phyloP scores from a whole-genome alignment of 805 yeast genomes.

The Metschnikowia aberdeeniae region DNA sequence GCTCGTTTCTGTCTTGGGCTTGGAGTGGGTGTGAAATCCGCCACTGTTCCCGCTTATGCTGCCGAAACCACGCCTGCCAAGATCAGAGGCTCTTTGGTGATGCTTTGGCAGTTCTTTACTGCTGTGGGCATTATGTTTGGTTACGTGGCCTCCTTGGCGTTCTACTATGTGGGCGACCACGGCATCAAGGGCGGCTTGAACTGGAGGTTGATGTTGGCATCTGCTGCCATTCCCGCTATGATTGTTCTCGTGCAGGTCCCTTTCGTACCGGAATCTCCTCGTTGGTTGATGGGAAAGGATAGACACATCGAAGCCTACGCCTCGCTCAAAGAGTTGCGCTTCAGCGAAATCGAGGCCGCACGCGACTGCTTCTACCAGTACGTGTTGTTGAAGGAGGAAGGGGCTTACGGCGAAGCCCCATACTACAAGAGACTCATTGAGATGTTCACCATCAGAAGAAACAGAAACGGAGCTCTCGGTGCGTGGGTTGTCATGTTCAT shows the following conservation, averaged over 20 bases:
- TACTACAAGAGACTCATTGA: conserved; percentile 47
- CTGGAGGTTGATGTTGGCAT: conserved; percentile 67
- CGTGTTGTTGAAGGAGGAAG: conserved; percentile 58
- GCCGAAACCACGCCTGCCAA: conserved; percentile 33
- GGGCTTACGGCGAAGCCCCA: conserved; percentile 44
- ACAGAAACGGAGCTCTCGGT: conserved; percentile 77
- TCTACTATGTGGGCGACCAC: conserved; percentile 47
- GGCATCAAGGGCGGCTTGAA: conserved; percentile 46
- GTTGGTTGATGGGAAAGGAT: conserved; percentile 60
- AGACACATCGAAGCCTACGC: conserved; percentile 47
- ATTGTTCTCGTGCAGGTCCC: conserved; percentile 48
- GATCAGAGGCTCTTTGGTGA: conserved; percentile 63
- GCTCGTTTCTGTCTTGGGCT: conserved; percentile 58
- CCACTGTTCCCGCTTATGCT: conserved; percentile 60
- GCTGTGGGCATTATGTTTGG: conserved; percentile 72
- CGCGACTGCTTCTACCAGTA: conserved; percentile 60
- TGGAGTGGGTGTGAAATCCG: conserved; percentile 64
- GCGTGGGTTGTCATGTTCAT: conserved; percentile 81
- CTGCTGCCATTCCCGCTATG: conserved; percentile 53
- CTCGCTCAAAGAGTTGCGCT: conserved; percentile 45
- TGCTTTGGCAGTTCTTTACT: conserved; percentile 75
- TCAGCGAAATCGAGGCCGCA: conserved; percentile 52
- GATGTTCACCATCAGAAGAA: conserved; percentile 69
- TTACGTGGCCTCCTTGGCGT: conserved; percentile 55
- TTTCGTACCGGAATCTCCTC: conserved; percentile 64